Conservation (phyloP, 2,329 filamentous ascomycete genomes). For the Penicillium sp. region DNA sequence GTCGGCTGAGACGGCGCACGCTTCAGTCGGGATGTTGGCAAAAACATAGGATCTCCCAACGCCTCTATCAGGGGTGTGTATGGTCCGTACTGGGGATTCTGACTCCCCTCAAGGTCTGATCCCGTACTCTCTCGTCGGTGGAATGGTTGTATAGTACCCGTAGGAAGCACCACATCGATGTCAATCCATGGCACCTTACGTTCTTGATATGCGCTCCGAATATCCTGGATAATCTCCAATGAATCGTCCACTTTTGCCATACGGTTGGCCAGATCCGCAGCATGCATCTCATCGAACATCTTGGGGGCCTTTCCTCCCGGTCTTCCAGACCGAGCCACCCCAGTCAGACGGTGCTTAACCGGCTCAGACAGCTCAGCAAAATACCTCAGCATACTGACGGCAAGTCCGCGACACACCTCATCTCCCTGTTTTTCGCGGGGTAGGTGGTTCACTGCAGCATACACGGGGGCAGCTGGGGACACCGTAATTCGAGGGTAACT, state of each 20-base stretch:
- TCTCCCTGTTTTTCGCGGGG: slow-evolving; percentile 94
- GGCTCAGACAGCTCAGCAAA: slow-evolving; percentile 79
- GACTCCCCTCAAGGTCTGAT: slow-evolving; percentile 28
- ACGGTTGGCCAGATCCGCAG: slow-evolving; percentile 80
- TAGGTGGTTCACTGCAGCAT: slow-evolving; percentile 83
- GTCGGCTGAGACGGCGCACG: slow-evolving; percentile 85
- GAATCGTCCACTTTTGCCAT: slow-evolving; percentile 82
- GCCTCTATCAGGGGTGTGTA: slow-evolving; percentile 75
- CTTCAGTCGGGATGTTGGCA: slow-evolving; percentile 80
- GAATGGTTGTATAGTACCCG: slow-evolving; percentile 68
- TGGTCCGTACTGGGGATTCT: slow-evolving; percentile 64
- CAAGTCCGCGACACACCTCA: slow-evolving; percentile 84
- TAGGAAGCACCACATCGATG: slow-evolving; percentile 79
- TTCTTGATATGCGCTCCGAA: slow-evolving; percentile 74
- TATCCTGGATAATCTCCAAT: slow-evolving; percentile 67
- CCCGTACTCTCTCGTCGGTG: slow-evolving; percentile 62
- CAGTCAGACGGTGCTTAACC: slow-evolving; percentile 69
- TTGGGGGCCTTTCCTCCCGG: slow-evolving; percentile 63
- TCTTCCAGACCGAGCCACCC: slow-evolving; percentile 52
- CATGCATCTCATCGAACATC: slow-evolving; percentile 88
- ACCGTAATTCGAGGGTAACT: slow-evolving; percentile 90
- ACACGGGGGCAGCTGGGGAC: slow-evolving; percentile 87
- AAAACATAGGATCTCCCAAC: slow-evolving; percentile 79
- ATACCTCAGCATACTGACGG: slow-evolving; percentile 92
- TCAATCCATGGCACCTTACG: slow-evolving; percentile 84